Percentiles rank a stretch among this genome's conserved stretches.
These are phyloP conservation scores for Penicillium polonicum DNA, from an alignment of 2,329 filamentous ascomycete species.

Conservation along the genomic window DNA sequence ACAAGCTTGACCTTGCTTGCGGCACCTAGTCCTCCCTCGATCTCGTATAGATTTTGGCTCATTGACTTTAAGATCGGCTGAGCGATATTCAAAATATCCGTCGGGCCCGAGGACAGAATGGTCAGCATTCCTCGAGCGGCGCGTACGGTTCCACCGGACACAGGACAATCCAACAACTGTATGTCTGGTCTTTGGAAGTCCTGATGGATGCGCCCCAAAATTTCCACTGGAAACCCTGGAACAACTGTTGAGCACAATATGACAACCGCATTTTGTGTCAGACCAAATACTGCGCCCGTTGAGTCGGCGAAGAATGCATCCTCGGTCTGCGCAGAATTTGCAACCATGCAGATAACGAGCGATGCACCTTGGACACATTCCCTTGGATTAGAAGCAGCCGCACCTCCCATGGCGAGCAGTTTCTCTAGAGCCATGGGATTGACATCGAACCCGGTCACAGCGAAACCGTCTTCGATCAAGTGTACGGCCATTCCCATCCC, in stretches of 20 bases:
- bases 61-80: conserved; percentile 33
- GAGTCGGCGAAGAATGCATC: neutral
- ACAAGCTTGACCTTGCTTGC: conserved; percentile 60
- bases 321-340: too few species aligned
- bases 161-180: conserved; percentile 38
- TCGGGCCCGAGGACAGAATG: conserved; percentile 37
- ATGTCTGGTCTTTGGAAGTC: conserved; percentile 27
- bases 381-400: conserved; percentile 26
- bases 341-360: conserved; percentile 39
- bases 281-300: conserved; percentile 27
- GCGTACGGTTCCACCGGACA: conserved; percentile 41
- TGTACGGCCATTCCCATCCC: conserved; percentile 42
- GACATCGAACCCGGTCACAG: conserved; percentile 11
- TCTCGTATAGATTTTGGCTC: conserved; percentile 46
- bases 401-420: conserved; percentile 28
- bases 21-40: conserved; percentile 53
- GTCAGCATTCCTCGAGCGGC: conserved; percentile 40
- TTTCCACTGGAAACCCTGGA: conserved; percentile 28
- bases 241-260: conserved; percentile 42
- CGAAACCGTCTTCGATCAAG: conserved; percentile 34
- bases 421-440: conserved; percentile 30
- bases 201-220: conserved; percentile 21
- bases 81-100: conserved; percentile 22
- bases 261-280: conserved; percentile 32
- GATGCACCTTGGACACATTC: conserved; percentile 32